Base-by-base conservation (phyloP, 192 early-diverging fungal species). In the Podila horticola region DNA sequence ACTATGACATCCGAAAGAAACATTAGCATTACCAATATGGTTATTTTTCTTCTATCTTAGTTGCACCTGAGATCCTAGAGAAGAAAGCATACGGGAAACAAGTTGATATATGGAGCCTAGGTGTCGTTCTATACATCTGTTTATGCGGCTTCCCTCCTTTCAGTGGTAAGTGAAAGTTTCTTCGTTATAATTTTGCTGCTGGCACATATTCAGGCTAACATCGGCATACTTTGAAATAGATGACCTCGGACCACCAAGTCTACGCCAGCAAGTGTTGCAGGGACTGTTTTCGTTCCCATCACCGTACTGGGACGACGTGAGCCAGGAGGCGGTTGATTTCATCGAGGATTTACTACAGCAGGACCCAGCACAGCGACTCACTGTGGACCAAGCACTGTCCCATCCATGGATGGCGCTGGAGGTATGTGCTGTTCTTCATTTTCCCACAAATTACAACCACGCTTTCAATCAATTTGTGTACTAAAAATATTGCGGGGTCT, bases 31-130 rank as follows among this genome's bases (percentile, higher is more conserved):
- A 26, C 17, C 17, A 0, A 24, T 48, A 28, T 29, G 20, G 12
- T 29, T 34, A n/a, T 19, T 6, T 22, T 45, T 15, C 11, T 17
- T 24, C 30, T 31, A 38, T 38, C n/a, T 24, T 83, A 86, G 94
- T 92, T 67, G 97, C 97, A 10, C 97, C 97, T 5, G 97, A 98
- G 82, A 91, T 98, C 17, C 87, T 97, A 62, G 85, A 75, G 66
- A 87, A 71, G 81, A 89, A 87, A 86, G 85, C 79, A 50, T 95
- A 95, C 83, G 86, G 90, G 34, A 86, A 88, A 31, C 87, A 85
- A 52, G 93, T 97, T 17, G 97, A 99, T 72, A 87, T 99, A 85
- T 99, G 97, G 97, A 95, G 94, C 57, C 81, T 96, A 17, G 97
- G 97, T 9, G 96, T 97, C 0, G 95, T 98, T 51, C 89, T 96